These are phyloP conservation scores for Cryptosporidium canis DNA, from an alignment of 169 alveolate species.

Conservation along the genomic window DNA sequence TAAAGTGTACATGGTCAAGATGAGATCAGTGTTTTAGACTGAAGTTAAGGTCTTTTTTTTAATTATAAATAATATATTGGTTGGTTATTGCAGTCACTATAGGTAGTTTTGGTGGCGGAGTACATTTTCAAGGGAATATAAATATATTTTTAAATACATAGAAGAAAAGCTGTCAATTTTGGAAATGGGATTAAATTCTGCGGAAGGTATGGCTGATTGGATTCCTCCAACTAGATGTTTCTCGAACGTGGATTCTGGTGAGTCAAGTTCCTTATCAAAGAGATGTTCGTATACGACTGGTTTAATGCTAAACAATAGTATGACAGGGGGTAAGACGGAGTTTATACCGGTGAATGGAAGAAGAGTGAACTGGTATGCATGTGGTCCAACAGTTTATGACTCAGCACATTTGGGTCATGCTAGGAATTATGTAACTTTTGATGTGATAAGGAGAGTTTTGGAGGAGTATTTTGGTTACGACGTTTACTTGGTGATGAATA, in stretches of 20 bases:
- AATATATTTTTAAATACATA: too few relatives aligned
- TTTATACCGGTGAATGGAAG: constrained; percentile 80
- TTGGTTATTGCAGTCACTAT: too few relatives aligned
- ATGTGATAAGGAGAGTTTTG: constrained; percentile 93
- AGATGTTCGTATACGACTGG: constrained; percentile 60
- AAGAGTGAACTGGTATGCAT: constrained; percentile 89
- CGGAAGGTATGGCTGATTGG: constrained; percentile 65
- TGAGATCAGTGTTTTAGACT: too few relatives aligned
- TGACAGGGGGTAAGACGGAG: constrained; percentile 55
- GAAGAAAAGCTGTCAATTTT: too few relatives aligned
- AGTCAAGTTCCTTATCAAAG: neutral
- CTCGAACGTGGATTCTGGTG: neutral
- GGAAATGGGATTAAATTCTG: constrained; percentile 41
- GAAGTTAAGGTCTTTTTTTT: too few relatives aligned
- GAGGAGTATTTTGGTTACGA: constrained; percentile 95
- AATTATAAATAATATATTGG: too few relatives aligned
- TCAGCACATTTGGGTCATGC: constrained; percentile 99
- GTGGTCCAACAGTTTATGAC: constrained; percentile 97
- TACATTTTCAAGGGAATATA: neutral
- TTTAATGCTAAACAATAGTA: constrained; percentile 38
- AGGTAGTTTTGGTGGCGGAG: neutral
- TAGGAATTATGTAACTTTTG: constrained; percentile 95
- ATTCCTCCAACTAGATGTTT: constrained; percentile 55
- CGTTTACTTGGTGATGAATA: constrained; percentile 94
- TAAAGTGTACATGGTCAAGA: too few relatives aligned